Conservation (phyloP, 441 rosid genomes). For the Sinapis alba region DNA sequence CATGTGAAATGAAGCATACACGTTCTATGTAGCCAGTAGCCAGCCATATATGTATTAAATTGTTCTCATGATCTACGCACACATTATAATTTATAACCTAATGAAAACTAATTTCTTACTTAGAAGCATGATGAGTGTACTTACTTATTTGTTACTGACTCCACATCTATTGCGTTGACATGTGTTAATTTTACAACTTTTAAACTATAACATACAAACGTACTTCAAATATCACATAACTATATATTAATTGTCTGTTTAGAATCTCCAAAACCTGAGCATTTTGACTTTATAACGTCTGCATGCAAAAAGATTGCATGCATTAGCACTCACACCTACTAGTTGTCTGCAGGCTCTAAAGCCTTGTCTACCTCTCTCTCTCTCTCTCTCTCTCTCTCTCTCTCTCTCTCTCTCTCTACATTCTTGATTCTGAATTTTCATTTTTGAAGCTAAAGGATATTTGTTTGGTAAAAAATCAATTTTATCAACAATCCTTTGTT, state of each 20-base stretch:
- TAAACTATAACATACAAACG: not conserved
- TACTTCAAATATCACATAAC: slow-evolving; percentile 20
- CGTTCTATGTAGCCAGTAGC: slow-evolving; percentile 10
- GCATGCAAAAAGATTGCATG: slow-evolving; percentile 42
- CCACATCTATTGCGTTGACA: not conserved
- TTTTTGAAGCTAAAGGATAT: not conserved
- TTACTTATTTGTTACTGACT: not conserved
- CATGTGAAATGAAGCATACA: slow-evolving; percentile 19
- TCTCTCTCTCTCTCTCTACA: not conserved
- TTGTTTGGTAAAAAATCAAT: not conserved
- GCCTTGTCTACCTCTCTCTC: slow-evolving; percentile 8
- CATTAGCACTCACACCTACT: slow-evolving; percentile 44
- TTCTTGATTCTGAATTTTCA: not conserved
- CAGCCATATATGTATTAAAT: not conserved
- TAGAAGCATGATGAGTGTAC: not conserved
- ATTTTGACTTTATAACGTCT: slow-evolving; percentile 37
- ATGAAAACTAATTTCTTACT: not conserved
- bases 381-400: slow-evolving; percentile 16
- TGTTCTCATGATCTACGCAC: not conserved
- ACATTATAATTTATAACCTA: not conserved
- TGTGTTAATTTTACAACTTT: not conserved
- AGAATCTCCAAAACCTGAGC: slow-evolving; percentile 41
- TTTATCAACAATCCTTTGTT: not conserved
- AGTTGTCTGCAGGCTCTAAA: slow-evolving; percentile 36
- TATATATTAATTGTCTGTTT: slow-evolving; percentile 22